Percentiles rank a stretch among this genome's conserved stretches.
These are phyloP conservation scores for Plantago rigida DNA, from an alignment of 305 asterid genomes.

Conservation along the genomic window DNA sequence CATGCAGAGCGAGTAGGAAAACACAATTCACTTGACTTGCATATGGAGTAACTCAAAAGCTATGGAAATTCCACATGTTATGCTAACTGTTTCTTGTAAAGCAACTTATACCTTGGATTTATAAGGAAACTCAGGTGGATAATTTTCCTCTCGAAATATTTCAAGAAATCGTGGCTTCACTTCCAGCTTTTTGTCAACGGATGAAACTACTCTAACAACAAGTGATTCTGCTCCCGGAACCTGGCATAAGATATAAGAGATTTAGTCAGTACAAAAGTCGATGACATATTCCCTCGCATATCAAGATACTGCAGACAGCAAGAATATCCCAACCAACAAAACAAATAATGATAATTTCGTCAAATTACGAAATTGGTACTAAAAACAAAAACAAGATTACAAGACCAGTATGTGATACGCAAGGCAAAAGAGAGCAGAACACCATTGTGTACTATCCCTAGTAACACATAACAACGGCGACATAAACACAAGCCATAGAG, in stretches of 20 bases:
- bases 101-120: constrained; percentile 73
- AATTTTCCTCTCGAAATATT: constrained; percentile 77
- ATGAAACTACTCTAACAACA: constrained; percentile 89
- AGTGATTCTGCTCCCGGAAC: constrained; percentile 94
- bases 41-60: constrained; percentile 12
- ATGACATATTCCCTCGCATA: background rate
- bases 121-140: constrained; percentile 75
- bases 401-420: background rate
- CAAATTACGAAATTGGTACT: background rate
- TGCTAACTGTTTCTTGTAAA: constrained; percentile 15
- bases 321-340: background rate
- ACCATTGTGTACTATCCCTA: too few species aligned
- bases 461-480: too few species aligned
- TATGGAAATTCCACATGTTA: constrained; percentile 12
- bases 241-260: constrained; percentile 38
- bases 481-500: background rate
- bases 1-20: background rate
- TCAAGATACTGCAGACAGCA: background rate
- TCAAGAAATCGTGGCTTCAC: constrained; percentile 85
- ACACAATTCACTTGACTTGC: too few species aligned
- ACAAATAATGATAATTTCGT: background rate
- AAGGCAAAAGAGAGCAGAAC: background rate
- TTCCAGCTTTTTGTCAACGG: constrained; percentile 95
- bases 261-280: background rate
- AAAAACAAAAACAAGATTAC: background rate